Base-by-base conservation (phyloP, 2,329 filamentous ascomycete genomes). In the Malbranchea zuffiana region DNA sequence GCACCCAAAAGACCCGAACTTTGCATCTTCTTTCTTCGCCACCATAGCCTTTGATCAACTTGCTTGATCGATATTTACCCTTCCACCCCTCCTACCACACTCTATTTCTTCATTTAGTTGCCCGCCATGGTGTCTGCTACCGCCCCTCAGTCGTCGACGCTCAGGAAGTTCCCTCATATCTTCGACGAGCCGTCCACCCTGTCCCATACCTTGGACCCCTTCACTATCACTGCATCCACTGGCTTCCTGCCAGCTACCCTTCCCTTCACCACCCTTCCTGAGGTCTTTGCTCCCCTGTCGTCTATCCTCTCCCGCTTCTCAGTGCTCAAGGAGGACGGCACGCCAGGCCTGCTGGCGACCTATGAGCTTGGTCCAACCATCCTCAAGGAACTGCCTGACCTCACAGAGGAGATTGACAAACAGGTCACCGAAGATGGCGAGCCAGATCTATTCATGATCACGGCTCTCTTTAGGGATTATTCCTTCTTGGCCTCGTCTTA, bases 401-500 rank as follows among this genome's bases (percentile, higher is more conserved):
- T 94, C 32, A 82, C 80, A 1, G 68, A 68, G 4, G 69, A 74
- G 47, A 71, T 94, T 40, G 80, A 90, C 51, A 75, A 75, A 59
- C 80, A 82, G 18, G 48, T 59, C 23, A 50, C 59, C 6, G 40
- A 51, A 6, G 57, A 61, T 46, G 61, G 71, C 48, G 68, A 72
- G 49, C 66, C 78, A 43, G 79, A 94, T 60, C 69, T 88, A 25
- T 80, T 80, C 11, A 64, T 84, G 41, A 77, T 92, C 67, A 90
- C 87, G 51, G 86, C 86, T 21, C 65, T 92, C 32, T 94, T 94
- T 59, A 73, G 87, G 13, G 87, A 95, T 64, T 95, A 94, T 59
- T 82, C 82, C 10, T 95, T 94, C 68, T 65, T 94, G 19, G 82
- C 86, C 4, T 92, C 83, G 16, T 82, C 85, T 0, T 94, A 93